phyloP scores from a whole-genome alignment of 2,329 filamentous ascomycete genomes.

The Rachicladosporium sp. region DNA sequence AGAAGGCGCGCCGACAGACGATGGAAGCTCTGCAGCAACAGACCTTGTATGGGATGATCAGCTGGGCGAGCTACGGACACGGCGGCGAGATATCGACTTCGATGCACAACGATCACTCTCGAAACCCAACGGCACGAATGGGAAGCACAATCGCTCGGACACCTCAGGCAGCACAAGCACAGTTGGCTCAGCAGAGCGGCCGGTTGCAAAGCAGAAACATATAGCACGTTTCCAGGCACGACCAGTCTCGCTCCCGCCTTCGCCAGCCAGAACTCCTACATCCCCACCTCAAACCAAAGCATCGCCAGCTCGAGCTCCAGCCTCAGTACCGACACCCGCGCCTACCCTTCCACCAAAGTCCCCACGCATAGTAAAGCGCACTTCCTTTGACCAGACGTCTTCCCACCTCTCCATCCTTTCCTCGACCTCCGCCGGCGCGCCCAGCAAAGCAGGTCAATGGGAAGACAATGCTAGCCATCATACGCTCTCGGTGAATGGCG shows the following conservation, averaged over 20 bases:
- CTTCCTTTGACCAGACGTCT: conserved; percentile 23
- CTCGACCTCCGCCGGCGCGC: conserved; percentile 6
- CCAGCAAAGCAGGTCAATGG: conserved; percentile 4
- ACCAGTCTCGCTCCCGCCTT: neutral
- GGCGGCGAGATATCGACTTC: conserved; percentile 2
- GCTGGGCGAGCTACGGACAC: conserved; percentile 7
- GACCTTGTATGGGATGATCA: conserved; percentile 12
- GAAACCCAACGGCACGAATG: neutral
- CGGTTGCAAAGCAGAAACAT: too few species aligned
- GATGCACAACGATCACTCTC: conserved; percentile 4
- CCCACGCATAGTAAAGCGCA: conserved; percentile 20
- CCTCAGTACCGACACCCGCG: conserved; percentile 1
- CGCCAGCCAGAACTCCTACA: neutral
- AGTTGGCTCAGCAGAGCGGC: too few species aligned
- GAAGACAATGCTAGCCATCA: conserved; percentile 13
- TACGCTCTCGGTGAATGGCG: conserved; percentile 12
- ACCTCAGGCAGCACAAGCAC: neutral
- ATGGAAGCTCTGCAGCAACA: conserved; percentile 6
- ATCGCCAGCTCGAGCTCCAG: neutral
- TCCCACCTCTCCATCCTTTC: conserved; percentile 15
- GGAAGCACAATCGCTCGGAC: neutral
- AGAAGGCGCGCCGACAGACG: neutral
- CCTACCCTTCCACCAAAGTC: conserved; percentile 1
- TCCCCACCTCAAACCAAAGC: neutral
- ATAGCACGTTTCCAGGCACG: too few species aligned